Conservation (phyloP, 2,329 filamentous ascomycete species). For the Pestalotiopsis fici region DNA sequence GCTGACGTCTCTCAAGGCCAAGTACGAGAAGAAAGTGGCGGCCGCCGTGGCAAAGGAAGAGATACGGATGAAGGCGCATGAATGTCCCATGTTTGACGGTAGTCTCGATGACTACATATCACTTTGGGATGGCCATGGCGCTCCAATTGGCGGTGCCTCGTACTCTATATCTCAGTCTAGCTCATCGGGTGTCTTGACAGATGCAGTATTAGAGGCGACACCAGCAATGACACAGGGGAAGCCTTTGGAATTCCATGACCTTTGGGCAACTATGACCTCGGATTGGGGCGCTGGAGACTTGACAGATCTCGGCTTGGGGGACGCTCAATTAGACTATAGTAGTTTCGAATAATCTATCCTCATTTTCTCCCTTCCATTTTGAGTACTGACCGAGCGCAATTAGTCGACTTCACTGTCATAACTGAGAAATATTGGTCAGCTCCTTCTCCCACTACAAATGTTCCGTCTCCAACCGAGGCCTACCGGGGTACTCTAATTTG, state of each 20-base stretch:
- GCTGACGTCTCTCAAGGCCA: constrained; percentile 44
- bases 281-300: constrained; percentile 19
- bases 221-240: neutral
- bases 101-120: constrained; percentile 33
- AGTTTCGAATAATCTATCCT: neutral
- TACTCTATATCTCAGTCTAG: neutral
- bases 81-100: constrained; percentile 54
- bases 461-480: neutral
- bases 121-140: constrained; percentile 7
- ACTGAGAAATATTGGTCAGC: neutral
- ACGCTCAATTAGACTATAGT: neutral
- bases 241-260: constrained; percentile 15
- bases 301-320: neutral
- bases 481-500: neutral
- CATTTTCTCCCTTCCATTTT: neutral
- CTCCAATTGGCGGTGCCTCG: neutral
- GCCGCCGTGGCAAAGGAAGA: constrained; percentile 26
- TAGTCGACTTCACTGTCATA: neutral
- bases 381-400: neutral
- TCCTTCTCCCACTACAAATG: neutral
- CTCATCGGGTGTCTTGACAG: neutral
- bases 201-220: neutral
- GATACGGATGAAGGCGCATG: constrained; percentile 14
- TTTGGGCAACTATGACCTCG: constrained; percentile 27
- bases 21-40: constrained; percentile 43